Percentiles rank a stretch among this genome's conserved stretches.
Conservation (phyloP, 2,329 filamentous ascomycete species). For the Seiridium cupressi region DNA sequence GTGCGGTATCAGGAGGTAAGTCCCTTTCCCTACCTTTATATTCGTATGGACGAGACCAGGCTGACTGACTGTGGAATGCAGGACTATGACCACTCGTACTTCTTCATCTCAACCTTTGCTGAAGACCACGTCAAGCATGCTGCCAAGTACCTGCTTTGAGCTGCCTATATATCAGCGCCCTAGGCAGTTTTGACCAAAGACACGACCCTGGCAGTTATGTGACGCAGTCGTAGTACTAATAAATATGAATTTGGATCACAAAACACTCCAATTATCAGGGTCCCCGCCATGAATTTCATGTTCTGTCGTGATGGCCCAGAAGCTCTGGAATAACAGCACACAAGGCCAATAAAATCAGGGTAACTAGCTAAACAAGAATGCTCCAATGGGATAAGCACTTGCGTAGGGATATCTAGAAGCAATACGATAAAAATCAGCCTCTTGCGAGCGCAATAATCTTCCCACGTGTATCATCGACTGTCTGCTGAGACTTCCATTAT, state of each 20-base stretch:
- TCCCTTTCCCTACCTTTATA: constrained; percentile 8
- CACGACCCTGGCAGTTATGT: too few relatives aligned
- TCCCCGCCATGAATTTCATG: too few relatives aligned
- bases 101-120: constrained; percentile 87
- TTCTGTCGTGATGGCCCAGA: too few relatives aligned
- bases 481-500: neutral
- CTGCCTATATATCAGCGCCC: constrained; percentile 12
- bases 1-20: constrained; percentile 78
- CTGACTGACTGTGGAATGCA: constrained; percentile 28
- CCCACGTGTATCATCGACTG: neutral
- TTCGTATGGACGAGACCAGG: neutral
- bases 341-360: too few relatives aligned
- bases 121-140: constrained; percentile 90
- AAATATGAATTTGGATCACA: too few relatives aligned
- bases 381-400: neutral
- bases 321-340: too few relatives aligned
- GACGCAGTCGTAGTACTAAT: too few relatives aligned
- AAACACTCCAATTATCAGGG: too few relatives aligned
- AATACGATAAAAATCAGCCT: constrained; percentile 2
- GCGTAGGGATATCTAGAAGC: constrained; percentile 4
- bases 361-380: neutral
- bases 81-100: constrained; percentile 97
- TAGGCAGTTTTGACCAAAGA: too few relatives aligned
- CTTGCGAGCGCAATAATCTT: neutral
- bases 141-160: constrained; percentile 72